Evolutionary conservation across 2,329 filamentous ascomycete species (phyloP), one percentile per base, ranked within the genome.

Genomic region (Botryotinia calthae): DNA sequence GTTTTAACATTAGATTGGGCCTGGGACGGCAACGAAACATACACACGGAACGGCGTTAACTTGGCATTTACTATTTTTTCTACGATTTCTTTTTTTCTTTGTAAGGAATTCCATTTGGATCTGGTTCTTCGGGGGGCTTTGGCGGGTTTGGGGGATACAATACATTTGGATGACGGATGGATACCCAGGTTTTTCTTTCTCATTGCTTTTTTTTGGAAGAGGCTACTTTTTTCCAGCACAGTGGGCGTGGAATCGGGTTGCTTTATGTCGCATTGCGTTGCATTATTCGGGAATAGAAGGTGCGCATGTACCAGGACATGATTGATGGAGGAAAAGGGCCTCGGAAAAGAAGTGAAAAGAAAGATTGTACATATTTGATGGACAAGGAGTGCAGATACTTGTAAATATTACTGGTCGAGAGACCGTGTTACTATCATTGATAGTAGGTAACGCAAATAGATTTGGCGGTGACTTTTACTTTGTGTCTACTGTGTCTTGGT

Each of bases 151-250:
- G 48, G 48, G 46, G 40, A 64, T 31, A 68, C 48, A 56, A 42
- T 42, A 54, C 34, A 56, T 56, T 68, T 68, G 65, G 61, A 63
- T 63, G 65, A 67, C 40, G 65, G 48, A 67, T 56, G 65, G 65
- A 68, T 68, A 68, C 65, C 65, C 65, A n/a, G 34, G 31, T 58
- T 56, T n/a, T 42, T 44, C 40, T 44, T 56, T 44, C 18, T 31
- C 37, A 12, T 56, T 68, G 34, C n/a, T n/a, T 56, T 28, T 28
- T 28, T 44, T 42, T 68, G 16, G 48, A 6, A 48, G 16, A 40
- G 48, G 5, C 28, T 44, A 14, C 31, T 44, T 25, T 67, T 51
- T 51, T 42, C 40, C 48, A 68, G 65, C 34, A 42, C 16, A 34
- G 42, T 56, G 54, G 56, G 65, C 37, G 18, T 42, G 65, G 48